Percentiles rank a stretch among this genome's conserved stretches.
These are phyloP conservation scores for Rheum nobile DNA, from an alignment of 148 eudicot genomes.

Conservation along the genomic window DNA sequence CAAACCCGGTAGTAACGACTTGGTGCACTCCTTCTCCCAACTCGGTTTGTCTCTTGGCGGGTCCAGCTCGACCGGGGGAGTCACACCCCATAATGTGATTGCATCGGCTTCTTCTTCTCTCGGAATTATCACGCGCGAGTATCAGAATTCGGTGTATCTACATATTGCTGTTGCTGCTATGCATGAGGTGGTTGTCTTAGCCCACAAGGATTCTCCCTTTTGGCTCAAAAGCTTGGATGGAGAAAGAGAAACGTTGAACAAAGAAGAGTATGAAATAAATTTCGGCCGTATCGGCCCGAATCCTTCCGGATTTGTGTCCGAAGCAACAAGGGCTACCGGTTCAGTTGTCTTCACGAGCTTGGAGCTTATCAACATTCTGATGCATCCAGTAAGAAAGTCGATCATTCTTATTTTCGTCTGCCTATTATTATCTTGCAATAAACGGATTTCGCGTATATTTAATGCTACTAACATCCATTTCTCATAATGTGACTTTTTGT, in stretches of 20 bases:
- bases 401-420: background rate
- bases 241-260: conserved; percentile 31
- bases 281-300: conserved; percentile 31
- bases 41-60: background rate
- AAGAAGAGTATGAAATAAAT: conserved; percentile 39
- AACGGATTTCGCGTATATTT: too few species aligned
- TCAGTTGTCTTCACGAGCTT: conserved; percentile 23
- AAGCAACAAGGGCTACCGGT: conserved; percentile 57
- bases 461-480: too few species aligned
- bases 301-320: conserved; percentile 30
- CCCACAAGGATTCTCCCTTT: conserved; percentile 37
- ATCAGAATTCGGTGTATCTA: conserved; percentile 34
- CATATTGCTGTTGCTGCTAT: conserved; percentile 54
- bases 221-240: conserved; percentile 54
- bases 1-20: conserved; percentile 24
- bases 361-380: conserved; percentile 42
- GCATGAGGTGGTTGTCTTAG: conserved; percentile 57
- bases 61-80: background rate
- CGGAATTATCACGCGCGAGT: background rate
- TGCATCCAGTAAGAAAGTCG: conserved; percentile 37
- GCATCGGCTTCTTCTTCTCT: background rate
- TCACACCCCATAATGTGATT: background rate
- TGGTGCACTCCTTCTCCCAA: conserved; percentile 16
- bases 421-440: background rate
- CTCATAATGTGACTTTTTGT: too few species aligned